Base-by-base conservation (phyloP, 805 yeast genomes). In the Starmera caribaea region DNA sequence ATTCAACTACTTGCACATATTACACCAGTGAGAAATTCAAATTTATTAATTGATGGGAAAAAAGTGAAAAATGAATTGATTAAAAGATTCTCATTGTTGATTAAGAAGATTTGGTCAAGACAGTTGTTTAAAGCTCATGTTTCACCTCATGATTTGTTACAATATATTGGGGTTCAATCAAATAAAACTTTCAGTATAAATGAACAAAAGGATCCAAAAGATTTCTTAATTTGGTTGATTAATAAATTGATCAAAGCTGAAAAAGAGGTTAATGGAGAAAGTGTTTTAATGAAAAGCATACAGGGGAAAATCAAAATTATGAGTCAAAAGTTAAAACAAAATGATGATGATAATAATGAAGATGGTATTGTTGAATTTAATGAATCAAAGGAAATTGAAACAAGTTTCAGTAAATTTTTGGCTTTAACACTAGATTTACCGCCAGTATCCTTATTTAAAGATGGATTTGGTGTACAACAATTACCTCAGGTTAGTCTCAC, bases 71-170 rank as follows among this genome's bases (percentile, higher is more conserved):
- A 53, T 5, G 68, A 66, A 21, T 52, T 79, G n/a, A 60, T 64
- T 10, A 54, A 55, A 32, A 58, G 69, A 42, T 54, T 81, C 30
- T 65, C 76, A 0, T 44, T 65, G 5, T 52, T 81, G 16, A 48
- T 73, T 0, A 66, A 80, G 42, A 81, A 77, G 46, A 36, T 81
- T 9, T 85, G 90, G 89, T 81, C 80, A 5, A 60, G 69, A 0
- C 59, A 61, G 32, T 62, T 83, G 16, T 77, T 76, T 55, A 74
- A 71, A 46, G 55, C 68, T 3, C 86, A 81, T 49, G 65, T 82
- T 2, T 77, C 90, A 0, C 79, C 86, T 1, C 81, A 76, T 51
- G 86, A 79, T 38, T 58, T 85, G 8, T 53, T 80, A 35, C 76
- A 76, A 42, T 63, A 60, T 43, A 57, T 80, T 5, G 57, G 71